Evolutionary conservation across 139 green algal genomes (phyloP), one percentile per base, ranked within the genome.

Genomic region (Coccomyxa sp.): DNA sequence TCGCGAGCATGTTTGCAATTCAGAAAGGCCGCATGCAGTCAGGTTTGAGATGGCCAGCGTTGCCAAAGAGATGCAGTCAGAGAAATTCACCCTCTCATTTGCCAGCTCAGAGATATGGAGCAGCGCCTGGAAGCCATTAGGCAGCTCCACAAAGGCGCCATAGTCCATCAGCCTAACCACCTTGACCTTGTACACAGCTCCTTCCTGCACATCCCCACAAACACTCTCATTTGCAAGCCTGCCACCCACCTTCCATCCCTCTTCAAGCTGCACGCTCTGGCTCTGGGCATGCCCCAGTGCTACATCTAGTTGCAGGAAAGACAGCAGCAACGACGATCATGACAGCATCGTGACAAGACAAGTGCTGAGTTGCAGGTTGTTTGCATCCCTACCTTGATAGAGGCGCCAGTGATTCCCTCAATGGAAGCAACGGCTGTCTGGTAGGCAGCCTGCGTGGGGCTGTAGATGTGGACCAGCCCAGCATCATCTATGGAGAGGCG

Each of bases 31-130:
- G n/a, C n/a, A n/a, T n/a, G n/a, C n/a, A n/a, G n/a, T n/a, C n/a
- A n/a, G n/a, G n/a, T n/a, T n/a, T n/a, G n/a, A n/a, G n/a, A n/a
- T n/a, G n/a, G n/a, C n/a, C 12, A 39, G 18, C 34, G 64, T 24
- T 12, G 24, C 50, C 8, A 3, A 55, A 50, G n/a, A 44, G 33
- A 78, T 58, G 0, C 29, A 50, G 34, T 27, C 33, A 10, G n/a
- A 71, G 34, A 29, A 70, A 22, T 18, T 54, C 7, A 31, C 36
- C 54, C 33, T 33, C 9, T 50, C 16, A 10, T 55, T 31, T 7
- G 70, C 70, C 33, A 93, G 6, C 54, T 93, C 85, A 31, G 79
- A 88, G 54, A 93, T 87, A 81, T 94, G 89, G 50, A 94, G 85
- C 73, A 92, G 77, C 1, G 81, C 83, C 22, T 78, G 79, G 33